Conservation (phyloP, 1,139 yeast genomes). For the Protomyces inundatus region DNA sequence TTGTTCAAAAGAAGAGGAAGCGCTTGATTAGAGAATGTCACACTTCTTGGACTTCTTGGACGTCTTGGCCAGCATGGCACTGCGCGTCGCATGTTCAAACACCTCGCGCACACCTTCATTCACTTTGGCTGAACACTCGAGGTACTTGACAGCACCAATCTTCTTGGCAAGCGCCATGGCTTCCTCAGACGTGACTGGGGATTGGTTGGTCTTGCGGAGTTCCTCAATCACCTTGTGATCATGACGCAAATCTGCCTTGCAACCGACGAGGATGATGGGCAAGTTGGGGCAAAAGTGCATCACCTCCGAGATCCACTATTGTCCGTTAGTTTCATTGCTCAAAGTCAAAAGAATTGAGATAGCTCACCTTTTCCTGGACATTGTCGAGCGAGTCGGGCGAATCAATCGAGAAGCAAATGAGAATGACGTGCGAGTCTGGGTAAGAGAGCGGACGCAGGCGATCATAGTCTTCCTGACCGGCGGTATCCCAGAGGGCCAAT, state of each 20-base stretch:
- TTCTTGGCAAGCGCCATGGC: slow-evolving; percentile 81
- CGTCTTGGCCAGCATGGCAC: slow-evolving; percentile 44
- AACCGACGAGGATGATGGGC: slow-evolving; percentile 79
- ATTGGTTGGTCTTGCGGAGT: slow-evolving; percentile 63
- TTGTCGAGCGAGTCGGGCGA: slow-evolving; percentile 78
- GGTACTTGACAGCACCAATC: slow-evolving; percentile 78
- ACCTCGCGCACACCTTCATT: slow-evolving; percentile 44
- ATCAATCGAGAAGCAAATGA: slow-evolving; percentile 80
- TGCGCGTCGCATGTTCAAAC: slow-evolving; percentile 36
- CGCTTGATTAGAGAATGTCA: slow-evolving; percentile 12
- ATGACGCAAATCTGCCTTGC: slow-evolving; percentile 83
- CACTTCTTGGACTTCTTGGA: slow-evolving; percentile 29
- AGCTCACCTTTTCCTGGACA: slow-evolving; percentile 31
- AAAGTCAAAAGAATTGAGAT: too few species aligned
- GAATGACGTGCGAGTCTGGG: slow-evolving; percentile 86
- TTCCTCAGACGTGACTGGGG: slow-evolving; percentile 51
- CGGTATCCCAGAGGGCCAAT: slow-evolving; percentile 91
- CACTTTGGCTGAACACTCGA: slow-evolving; percentile 91
- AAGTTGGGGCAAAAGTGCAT: slow-evolving; percentile 74
- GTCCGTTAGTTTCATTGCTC: not conserved
- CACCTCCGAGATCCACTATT: slow-evolving; percentile 67
- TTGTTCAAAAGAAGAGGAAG: not conserved
- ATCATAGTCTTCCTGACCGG: slow-evolving; percentile 93
- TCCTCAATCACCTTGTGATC: slow-evolving; percentile 72
- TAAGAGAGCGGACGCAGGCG: slow-evolving; percentile 84